Evolutionary conservation across 2,329 filamentous ascomycete genomes (phyloP).

Genomic region (Didymella glomerata): DNA sequence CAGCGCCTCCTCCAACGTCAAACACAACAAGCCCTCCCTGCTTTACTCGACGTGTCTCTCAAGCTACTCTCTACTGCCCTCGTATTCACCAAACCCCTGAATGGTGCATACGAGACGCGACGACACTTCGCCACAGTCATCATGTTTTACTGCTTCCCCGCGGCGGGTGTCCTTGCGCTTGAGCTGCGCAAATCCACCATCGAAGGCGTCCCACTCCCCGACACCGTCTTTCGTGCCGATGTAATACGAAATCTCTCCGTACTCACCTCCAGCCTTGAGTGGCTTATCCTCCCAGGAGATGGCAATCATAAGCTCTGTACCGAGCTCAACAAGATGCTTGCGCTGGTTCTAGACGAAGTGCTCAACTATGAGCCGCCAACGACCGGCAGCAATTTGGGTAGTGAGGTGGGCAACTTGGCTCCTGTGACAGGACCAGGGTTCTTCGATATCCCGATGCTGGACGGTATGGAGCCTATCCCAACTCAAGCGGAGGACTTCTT

Average conservation of each 20-base stretch:
- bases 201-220: slow-evolving; percentile 41
- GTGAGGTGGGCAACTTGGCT: slow-evolving; percentile 13
- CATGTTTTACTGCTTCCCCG: slow-evolving; percentile 49
- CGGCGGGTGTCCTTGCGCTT: slow-evolving; percentile 46
- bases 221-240: slow-evolving; percentile 45
- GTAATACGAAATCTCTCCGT: slow-evolving; percentile 50
- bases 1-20: slow-evolving; percentile 46
- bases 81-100: slow-evolving; percentile 45
- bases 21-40: slow-evolving; percentile 43
- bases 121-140: slow-evolving; percentile 47
- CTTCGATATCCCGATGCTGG: slow-evolving; percentile 48
- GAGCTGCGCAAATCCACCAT: slow-evolving; percentile 48
- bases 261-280: slow-evolving; percentile 47
- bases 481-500: slow-evolving; percentile 48
- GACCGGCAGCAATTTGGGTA: slow-evolving; percentile 27
- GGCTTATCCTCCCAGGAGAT: slow-evolving; percentile 46
- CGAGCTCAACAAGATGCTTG: slow-evolving; percentile 50
- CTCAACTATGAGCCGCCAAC: slow-evolving; percentile 46
- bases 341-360: slow-evolving; percentile 46
- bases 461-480: slow-evolving; percentile 50
- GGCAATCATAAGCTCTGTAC: slow-evolving; percentile 49
- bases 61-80: slow-evolving; percentile 45
- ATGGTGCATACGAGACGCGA: slow-evolving; percentile 40
- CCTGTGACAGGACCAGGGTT: slow-evolving; percentile 37
- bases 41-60: slow-evolving; percentile 44